Percentiles rank a stretch among this genome's conserved stretches.
phyloP scores from a whole-genome alignment of 805 yeast species.

The Lipomyces chichibuensis region DNA sequence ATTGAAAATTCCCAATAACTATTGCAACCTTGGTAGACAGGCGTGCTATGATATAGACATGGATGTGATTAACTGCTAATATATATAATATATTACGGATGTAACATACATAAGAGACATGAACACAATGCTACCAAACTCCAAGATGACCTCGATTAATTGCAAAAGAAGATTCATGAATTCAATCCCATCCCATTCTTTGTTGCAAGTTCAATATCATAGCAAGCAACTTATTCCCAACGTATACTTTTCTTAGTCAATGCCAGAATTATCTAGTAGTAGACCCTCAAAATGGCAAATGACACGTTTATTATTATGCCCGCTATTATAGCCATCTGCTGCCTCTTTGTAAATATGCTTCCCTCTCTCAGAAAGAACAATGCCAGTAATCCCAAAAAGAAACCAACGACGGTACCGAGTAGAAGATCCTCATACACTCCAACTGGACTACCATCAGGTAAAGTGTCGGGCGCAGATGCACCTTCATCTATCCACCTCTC shows the following conservation, averaged over 20 bases:
- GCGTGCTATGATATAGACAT: background rate
- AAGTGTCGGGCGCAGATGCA: constrained; percentile 37
- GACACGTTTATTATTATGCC: constrained; percentile 72
- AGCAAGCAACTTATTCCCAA: background rate
- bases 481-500: constrained; percentile 44
- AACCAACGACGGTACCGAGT: constrained; percentile 72
- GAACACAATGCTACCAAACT: background rate
- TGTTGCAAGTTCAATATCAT: background rate
- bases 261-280: constrained; percentile 14
- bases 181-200: background rate
- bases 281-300: constrained; percentile 61
- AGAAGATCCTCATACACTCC: constrained; percentile 65
- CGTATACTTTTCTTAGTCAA: too few species aligned
- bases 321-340: constrained; percentile 66
- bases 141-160: background rate
- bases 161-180: too few species aligned
- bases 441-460: constrained; percentile 44
- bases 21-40: background rate
- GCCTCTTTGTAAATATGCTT: constrained; percentile 63
- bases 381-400: constrained; percentile 72
- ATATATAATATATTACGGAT: background rate
- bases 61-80: background rate
- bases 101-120: background rate
- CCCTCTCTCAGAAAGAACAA: constrained; percentile 60
- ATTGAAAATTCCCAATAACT: background rate